Evolutionary conservation across 441 rosid genomes (phyloP).

Genomic region (Eutrema salsugineum): DNA sequence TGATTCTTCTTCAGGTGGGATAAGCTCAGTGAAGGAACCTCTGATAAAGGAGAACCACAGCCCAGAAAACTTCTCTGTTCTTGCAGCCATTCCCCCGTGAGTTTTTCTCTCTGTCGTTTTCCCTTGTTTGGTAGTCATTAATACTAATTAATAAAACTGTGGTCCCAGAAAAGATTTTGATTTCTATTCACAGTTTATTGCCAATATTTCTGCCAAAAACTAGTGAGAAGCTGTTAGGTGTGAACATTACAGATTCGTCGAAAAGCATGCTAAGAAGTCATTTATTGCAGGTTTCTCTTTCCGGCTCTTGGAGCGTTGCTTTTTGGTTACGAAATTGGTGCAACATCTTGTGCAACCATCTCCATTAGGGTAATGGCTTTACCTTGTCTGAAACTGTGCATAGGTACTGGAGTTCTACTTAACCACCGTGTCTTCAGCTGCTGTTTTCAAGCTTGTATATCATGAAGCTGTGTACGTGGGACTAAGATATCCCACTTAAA

Average conservation of each 20-base stretch:
- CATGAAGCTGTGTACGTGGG: background rate
- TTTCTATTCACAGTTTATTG: constrained; percentile 4
- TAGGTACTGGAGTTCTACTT: background rate
- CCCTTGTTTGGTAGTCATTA: constrained; percentile 5
- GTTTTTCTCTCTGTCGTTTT: constrained; percentile 16
- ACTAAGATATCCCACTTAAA: background rate
- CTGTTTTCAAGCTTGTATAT: background rate
- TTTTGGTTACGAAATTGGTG: constrained; percentile 94
- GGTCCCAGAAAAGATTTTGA: constrained; percentile 6
- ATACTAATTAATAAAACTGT: background rate
- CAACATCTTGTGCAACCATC: constrained; percentile 91
- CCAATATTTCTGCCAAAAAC: constrained; percentile 3
- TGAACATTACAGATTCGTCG: background rate
- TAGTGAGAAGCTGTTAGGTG: background rate
- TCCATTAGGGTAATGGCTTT: constrained; percentile 55
- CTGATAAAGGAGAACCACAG: constrained; percentile 45
- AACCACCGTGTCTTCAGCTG: background rate
- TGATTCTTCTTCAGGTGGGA: constrained; percentile 65
- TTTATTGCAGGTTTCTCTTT: constrained; percentile 76
- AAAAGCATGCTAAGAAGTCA: constrained; percentile 9
- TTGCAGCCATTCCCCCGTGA: constrained; percentile 76
- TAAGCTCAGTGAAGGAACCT: constrained; percentile 54
- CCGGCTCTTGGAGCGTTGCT: constrained; percentile 96
- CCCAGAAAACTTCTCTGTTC: constrained; percentile 61
- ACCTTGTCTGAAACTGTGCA: background rate